A percentile compares a stretch with the other conserved stretches of the same genome.
Conservation (phyloP, 768 basidiomycete species). For the Lentinula guzmanii region DNA sequence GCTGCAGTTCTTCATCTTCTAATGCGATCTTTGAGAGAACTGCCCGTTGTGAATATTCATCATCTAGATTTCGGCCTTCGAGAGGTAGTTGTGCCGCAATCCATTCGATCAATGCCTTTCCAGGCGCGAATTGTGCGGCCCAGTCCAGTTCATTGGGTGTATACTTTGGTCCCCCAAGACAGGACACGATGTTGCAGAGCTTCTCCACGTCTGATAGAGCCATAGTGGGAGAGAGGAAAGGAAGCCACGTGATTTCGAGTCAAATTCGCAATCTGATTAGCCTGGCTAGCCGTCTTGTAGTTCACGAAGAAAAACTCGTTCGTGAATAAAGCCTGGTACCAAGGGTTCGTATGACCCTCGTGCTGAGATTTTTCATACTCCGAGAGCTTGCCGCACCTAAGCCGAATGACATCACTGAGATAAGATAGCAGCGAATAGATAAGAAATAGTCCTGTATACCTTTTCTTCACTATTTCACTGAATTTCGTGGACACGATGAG, state of each 20-base stretch:
- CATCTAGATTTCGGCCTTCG: slow-evolving; percentile 6
- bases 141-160: slow-evolving; percentile 24
- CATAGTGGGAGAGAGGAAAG: background rate
- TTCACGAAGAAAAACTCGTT: too few relatives aligned
- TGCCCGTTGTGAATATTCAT: slow-evolving; percentile 3
- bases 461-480: too few relatives aligned
- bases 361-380: too few relatives aligned
- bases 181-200: slow-evolving; percentile 12
- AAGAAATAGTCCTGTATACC: too few relatives aligned
- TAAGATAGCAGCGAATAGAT: too few relatives aligned
- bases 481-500: too few relatives aligned
- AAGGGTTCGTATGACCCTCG: too few relatives aligned
- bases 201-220: background rate
- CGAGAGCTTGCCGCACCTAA: too few relatives aligned
- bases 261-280: too few relatives aligned
- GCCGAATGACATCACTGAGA: too few relatives aligned
- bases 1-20: slow-evolving; percentile 21
- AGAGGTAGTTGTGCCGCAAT: slow-evolving; percentile 19
- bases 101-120: slow-evolving; percentile 25
- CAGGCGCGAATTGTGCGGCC: slow-evolving; percentile 24
- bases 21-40: slow-evolving; percentile 23
- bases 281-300: too few relatives aligned
- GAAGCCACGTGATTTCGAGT: background rate
- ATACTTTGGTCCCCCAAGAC: slow-evolving; percentile 25
- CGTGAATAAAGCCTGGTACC: too few relatives aligned